Conservation (phyloP, 1,284 basidiomycete genomes). For the Tilletia walkeri region DNA sequence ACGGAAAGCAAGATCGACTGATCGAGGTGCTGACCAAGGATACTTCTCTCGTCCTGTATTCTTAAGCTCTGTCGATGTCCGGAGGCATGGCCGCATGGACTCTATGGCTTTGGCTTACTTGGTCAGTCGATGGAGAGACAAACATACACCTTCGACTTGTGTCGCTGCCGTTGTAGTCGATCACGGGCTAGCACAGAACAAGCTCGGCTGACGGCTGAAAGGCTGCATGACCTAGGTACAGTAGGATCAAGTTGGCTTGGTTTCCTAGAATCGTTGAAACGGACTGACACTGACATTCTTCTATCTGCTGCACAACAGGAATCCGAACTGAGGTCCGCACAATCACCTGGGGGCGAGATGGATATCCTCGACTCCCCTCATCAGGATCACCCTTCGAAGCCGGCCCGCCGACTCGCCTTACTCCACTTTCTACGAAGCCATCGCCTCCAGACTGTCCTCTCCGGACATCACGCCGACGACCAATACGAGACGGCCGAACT, state of each 20-base stretch:
- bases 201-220: neutral
- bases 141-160: neutral
- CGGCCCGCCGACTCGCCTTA: neutral
- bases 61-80: constrained; percentile 1
- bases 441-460: neutral
- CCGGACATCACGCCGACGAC: constrained; percentile 10
- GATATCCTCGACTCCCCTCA: neutral
- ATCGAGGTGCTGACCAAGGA: neutral
- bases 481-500: neutral
- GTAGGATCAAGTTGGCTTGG: neutral
- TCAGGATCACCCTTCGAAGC: neutral
- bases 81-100: neutral
- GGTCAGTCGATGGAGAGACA: neutral
- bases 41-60: neutral
- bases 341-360: neutral
- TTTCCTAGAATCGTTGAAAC: neutral
- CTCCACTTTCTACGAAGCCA: neutral
- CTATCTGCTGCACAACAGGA: too few relatives aligned
- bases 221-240: neutral
- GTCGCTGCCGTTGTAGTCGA: neutral
- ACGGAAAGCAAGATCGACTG: too few relatives aligned
- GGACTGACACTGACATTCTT: neutral
- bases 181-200: neutral
- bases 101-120: neutral
- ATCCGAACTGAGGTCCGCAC: neutral